Base-by-base conservation (phyloP, 2,329 filamentous ascomycete species). In the Xylariomycetidae sp. region DNA sequence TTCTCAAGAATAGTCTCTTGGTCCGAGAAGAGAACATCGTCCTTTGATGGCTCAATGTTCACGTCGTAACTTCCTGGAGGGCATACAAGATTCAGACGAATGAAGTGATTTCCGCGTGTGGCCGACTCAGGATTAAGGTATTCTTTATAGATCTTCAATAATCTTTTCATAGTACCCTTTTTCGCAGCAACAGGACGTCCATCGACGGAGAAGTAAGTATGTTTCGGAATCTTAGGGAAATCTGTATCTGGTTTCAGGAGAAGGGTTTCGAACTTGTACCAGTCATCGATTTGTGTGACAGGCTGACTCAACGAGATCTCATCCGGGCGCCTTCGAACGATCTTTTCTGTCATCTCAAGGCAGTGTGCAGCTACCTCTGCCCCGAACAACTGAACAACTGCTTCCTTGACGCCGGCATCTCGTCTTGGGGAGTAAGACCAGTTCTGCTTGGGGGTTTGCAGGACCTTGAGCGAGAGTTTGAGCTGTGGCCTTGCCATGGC, bases 31-130 rank as follows among this genome's bases (percentile, higher is more conserved):
- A 87, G 49, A 2, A 89, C 70, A 46, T 87, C 77, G 36, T 86
- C 77, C 51, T 89, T 89, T 4, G 76, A 66, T 4, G 83, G 75
- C 39, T 87, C 78, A 5, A 88, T 58, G 44, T 88, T 89, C 2
- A 71, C 66, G 57, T 89, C 85, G 48, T 89, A 89, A 37, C 67
- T 79, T 17, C 69, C 69, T 1, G 62, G 51, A 0, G 76, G 70
- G 48, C 82, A 88, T 11, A 54, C 54, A 18, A 89, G 77, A 36
- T 78, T 72, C 23, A 89, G 57, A 25, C 68, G 68, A 25, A 88
- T 57, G 50, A 88, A 88, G 0, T 72, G 69, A 31, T 75, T 70
- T 13, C 64, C 67, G 15, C 65, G 44, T 8, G 42, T 49, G 16
- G 54, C 46, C 6, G 46, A 38, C 7, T 33, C 47, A 49, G 43